These are phyloP conservation scores for Cymbopogon flexuosus DNA, from an alignment of 202 grass and related monocot species.

Conservation along the genomic window DNA sequence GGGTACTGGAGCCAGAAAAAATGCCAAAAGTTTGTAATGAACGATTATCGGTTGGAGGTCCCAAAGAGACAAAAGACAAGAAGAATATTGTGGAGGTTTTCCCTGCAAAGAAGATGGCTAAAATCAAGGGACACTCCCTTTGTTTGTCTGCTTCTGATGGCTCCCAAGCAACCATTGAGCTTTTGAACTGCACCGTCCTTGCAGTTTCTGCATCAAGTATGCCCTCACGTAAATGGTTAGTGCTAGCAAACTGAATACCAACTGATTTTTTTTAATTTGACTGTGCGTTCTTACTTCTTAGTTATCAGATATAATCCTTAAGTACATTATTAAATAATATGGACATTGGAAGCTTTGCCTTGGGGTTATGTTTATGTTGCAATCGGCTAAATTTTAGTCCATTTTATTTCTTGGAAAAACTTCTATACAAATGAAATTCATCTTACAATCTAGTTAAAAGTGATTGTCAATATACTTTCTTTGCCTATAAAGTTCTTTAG, in stretches of 20 bases:
- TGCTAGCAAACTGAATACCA: background rate
- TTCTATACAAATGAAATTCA: background rate
- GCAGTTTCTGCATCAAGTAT: constrained; percentile 69
- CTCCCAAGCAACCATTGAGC: constrained; percentile 47
- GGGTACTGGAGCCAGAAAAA: constrained; percentile 82
- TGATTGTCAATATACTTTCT: background rate
- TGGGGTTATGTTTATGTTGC: constrained; percentile 3
- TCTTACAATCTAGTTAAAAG: background rate
- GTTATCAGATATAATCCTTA: background rate
- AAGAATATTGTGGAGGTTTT: constrained; percentile 68
- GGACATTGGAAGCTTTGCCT: background rate
- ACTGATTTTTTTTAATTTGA: constrained; percentile 22
- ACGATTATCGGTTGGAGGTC: constrained; percentile 33
- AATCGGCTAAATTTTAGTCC: background rate
- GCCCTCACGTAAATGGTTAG: constrained; percentile 86
- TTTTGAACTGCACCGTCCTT: constrained; percentile 55
- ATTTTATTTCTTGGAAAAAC: constrained; percentile 20
- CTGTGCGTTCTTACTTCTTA: background rate
- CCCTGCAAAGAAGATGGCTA: constrained; percentile 62
- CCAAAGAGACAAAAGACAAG: constrained; percentile 72
- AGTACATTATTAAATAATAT: background rate
- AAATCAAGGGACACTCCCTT: constrained; percentile 52
- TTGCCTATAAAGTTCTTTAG: constrained; percentile 3
- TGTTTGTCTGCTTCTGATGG: constrained; percentile 57
- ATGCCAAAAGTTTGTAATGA: constrained; percentile 56